phyloP scores from a whole-genome alignment of 163 green algal species.

The Chlamydomonas reinhardtii region DNA sequence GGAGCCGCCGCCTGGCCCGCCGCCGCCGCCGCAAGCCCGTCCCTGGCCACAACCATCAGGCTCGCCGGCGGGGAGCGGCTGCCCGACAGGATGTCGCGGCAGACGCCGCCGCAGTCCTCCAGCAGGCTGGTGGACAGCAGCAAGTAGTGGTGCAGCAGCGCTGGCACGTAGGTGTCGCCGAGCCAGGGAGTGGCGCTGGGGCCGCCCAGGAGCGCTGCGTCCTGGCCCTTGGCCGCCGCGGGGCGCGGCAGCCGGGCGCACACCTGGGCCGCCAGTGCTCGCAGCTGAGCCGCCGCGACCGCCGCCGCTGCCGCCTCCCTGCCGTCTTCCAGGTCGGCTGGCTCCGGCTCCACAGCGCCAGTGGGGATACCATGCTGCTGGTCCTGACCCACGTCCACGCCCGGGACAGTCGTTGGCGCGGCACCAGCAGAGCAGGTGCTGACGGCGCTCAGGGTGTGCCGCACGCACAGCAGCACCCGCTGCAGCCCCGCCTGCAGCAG shows the following conservation, averaged over 20 bases:
- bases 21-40: conserved; percentile 15
- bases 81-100: not conserved
- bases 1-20: not conserved
- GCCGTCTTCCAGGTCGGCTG: too few relatives aligned
- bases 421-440: too few relatives aligned
- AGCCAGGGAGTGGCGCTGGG: not conserved
- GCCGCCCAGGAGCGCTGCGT: not conserved
- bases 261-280: not conserved
- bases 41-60: not conserved
- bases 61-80: not conserved
- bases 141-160: conserved; percentile 26
- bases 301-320: not conserved
- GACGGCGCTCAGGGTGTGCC: not conserved
- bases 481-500: conserved; percentile 7
- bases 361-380: too few relatives aligned
- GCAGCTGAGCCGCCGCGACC: not conserved
- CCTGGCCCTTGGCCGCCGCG: not conserved
- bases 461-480: not conserved
- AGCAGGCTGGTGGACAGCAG: not conserved
- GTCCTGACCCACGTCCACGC: too few relatives aligned
- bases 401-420: too few relatives aligned
- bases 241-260: not conserved
- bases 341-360: too few relatives aligned
- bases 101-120: not conserved
- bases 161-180: not conserved